A percentile compares a stretch with the other conserved stretches of the same genome.
These are phyloP conservation scores for Decorospora gaudefroyi DNA, from an alignment of 2,329 filamentous ascomycete genomes.

Conservation along the genomic window DNA sequence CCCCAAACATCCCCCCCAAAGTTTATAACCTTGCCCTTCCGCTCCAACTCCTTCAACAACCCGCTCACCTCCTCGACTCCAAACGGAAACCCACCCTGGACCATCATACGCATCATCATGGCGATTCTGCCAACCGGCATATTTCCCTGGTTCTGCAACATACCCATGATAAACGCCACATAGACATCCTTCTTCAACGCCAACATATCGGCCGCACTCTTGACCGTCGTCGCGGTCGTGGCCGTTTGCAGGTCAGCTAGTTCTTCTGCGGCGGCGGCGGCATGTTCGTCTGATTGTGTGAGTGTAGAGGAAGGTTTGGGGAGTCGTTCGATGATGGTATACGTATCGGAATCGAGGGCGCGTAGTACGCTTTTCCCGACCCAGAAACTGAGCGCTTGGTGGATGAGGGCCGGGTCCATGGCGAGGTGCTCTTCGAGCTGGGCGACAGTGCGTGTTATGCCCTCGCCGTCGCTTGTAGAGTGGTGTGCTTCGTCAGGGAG, in stretches of 20 bases:
- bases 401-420: constrained; percentile 75
- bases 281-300: constrained; percentile 35
- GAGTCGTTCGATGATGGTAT: constrained; percentile 65
- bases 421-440: constrained; percentile 61
- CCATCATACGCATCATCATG: constrained; percentile 94
- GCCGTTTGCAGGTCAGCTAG: constrained; percentile 43
- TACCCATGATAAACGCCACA: constrained; percentile 89
- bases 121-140: constrained; percentile 82
- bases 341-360: constrained; percentile 55
- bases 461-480: constrained; percentile 22
- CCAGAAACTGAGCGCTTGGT: constrained; percentile 72
- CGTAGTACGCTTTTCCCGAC: constrained; percentile 68
- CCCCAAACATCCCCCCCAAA: constrained; percentile 44
- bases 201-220: constrained; percentile 61
- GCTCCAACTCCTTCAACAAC: constrained; percentile 74
- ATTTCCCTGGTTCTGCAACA: constrained; percentile 88
- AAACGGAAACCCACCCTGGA: constrained; percentile 86
- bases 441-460: constrained; percentile 48
- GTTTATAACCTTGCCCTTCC: constrained; percentile 34
- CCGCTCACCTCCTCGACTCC: constrained; percentile 84
- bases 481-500: constrained; percentile 42
- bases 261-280: constrained; percentile 47
- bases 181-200: constrained; percentile 75
- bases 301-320: constrained; percentile 38
- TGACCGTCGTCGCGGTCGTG: constrained; percentile 56